Base-by-base conservation (phyloP, 805 yeast species). In the Candida schatavii region DNA sequence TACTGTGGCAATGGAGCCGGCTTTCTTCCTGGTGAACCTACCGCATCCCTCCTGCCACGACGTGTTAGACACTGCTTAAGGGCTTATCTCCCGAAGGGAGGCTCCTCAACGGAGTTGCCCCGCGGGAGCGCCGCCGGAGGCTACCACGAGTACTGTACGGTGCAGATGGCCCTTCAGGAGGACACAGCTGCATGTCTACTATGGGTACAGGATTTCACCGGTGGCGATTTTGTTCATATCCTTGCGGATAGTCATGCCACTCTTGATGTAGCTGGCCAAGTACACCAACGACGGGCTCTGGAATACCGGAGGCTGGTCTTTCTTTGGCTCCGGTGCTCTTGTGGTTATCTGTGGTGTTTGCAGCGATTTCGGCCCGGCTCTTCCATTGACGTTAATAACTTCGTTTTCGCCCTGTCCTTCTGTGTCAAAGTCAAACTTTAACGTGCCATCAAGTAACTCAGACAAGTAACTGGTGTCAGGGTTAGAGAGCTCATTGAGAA, bases 391-490 rank as follows among this genome's bases (percentile, higher is more conserved):
- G 19, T 17, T 31, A 22, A 9, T 4, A 13, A 20, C 35, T 5
- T 31, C 35, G 18, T 31, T 22, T 15, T 17, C 18, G n/a, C n/a
- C n/a, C n/a, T n/a, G n/a, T n/a, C n/a, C n/a, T 9, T 31, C 35
- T 20, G 15, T 17, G 5, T 36, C 39, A 17, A 21, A 38, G 19
- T 39, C 45, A 17, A 50, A 46, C 18, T 47, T 45, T 4, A 55
- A 35, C 3, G 53, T 52, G 0, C 68, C 68, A 22, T 57, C 56
- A 39, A 66, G 49, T 9, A 60, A 45, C 21, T 59, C 69, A 10
- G 68, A 56, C 21, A 66, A 51, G 41, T 61, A 62, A 4, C 61
- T 60, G 10, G 69, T 62, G 13, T 59, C 69, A 37, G 57, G 57
- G 26, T 35, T 35, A 5, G 13, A 20, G 15, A 22, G 14, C 9